Percentiles rank a stretch among this genome's conserved stretches.
These are phyloP conservation scores for Yamadazyma spencermartinsiae DNA, from an alignment of 1,139 yeast species.

Conservation along the genomic window DNA sequence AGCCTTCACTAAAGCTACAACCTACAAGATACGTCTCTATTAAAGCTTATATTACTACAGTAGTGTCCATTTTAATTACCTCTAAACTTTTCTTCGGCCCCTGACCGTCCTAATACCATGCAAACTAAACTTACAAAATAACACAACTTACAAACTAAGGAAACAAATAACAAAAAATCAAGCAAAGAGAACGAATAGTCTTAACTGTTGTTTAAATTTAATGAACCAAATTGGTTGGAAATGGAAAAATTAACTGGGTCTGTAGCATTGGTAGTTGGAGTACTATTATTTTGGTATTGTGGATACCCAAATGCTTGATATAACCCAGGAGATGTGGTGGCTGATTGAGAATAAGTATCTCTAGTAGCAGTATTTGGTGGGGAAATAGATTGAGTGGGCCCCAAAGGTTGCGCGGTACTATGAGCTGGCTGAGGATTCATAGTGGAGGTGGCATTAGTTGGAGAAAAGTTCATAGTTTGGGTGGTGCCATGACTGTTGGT, in stretches of 20 bases:
- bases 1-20: no score
- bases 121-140: no score
- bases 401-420: slow-evolving; percentile 2
- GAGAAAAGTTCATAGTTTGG: slow-evolving; percentile 5
- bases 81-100: no score
- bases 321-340: slow-evolving; percentile 27
- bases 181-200: no score
- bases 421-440: slow-evolving; percentile 3
- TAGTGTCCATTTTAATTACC: no score
- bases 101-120: no score
- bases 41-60: no score
- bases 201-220: slow-evolving; percentile 29
- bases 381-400: slow-evolving; percentile 10
- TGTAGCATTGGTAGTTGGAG: not conserved
- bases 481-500: slow-evolving; percentile 12
- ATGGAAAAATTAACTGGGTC: slow-evolving; percentile 6
- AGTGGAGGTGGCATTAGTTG: not conserved
- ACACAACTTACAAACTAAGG: no score
- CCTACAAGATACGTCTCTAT: no score
- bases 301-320: slow-evolving; percentile 22
- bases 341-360: slow-evolving; percentile 19
- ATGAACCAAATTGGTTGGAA: slow-evolving; percentile 32
- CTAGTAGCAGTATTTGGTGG: slow-evolving; percentile 16
- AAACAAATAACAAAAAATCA: no score
- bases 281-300: slow-evolving; percentile 8